phyloP scores from a whole-genome alignment of 2,329 filamentous ascomycete species.

The Xylaria sp. region DNA sequence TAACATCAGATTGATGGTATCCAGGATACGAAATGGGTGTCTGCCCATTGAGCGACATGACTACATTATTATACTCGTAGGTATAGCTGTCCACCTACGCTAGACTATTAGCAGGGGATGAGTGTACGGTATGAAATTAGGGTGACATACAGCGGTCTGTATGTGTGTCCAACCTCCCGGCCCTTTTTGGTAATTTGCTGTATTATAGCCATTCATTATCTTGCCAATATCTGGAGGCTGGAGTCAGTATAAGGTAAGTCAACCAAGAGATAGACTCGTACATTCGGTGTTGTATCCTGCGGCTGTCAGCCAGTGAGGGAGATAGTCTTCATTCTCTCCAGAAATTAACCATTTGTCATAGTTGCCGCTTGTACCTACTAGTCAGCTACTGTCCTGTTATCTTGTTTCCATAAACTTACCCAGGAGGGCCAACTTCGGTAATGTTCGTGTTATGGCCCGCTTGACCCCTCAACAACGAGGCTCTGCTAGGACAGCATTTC shows the following conservation, averaged over 20 bases:
- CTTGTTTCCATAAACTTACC: conserved; percentile 33
- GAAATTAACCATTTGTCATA: conserved; percentile 57
- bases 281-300: conserved; percentile 36
- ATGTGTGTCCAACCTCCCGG: conserved; percentile 32
- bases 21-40: conserved; percentile 36
- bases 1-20: conserved; percentile 35
- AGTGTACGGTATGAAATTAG: neutral
- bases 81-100: conserved; percentile 33
- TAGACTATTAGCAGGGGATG: neutral
- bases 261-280: conserved; percentile 9
- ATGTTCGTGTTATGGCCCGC: conserved; percentile 47
- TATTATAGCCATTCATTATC: conserved; percentile 37
- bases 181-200: conserved; percentile 23
- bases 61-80: conserved; percentile 34
- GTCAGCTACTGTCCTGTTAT: conserved; percentile 6
- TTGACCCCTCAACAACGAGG: conserved; percentile 29
- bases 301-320: conserved; percentile 31
- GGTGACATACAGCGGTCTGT: conserved; percentile 10
- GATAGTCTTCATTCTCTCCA: conserved; percentile 34
- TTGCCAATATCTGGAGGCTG: conserved; percentile 32
- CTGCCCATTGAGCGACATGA: conserved; percentile 29
- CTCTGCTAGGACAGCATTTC: conserved; percentile 34
- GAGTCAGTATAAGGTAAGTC: conserved; percentile 10
- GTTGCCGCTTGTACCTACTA: conserved; percentile 42
- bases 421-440: conserved; percentile 50